phyloP scores from a whole-genome alignment of 116 monocot species.

The Dioscorea cayenensis region DNA sequence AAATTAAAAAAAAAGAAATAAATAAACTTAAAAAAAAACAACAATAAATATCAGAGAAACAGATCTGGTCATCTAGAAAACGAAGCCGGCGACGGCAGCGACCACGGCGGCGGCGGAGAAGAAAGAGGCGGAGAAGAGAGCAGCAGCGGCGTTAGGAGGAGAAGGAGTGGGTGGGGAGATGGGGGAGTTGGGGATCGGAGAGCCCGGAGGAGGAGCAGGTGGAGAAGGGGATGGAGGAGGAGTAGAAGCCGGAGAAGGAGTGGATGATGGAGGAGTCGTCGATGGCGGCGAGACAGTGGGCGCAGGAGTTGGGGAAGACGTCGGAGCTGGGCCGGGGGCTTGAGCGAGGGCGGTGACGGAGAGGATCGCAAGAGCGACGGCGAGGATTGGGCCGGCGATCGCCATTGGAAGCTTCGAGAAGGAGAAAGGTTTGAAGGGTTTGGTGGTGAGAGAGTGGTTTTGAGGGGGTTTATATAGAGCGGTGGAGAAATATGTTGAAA shows the following conservation, averaged over 20 bases:
- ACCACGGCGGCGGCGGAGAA: background rate
- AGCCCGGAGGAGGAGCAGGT: background rate
- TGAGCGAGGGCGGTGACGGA: background rate
- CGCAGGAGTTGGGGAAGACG: background rate
- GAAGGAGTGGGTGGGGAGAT: background rate
- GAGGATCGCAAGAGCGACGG: background rate
- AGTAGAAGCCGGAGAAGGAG: background rate
- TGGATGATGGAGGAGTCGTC: background rate
- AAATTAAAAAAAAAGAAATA: no score
- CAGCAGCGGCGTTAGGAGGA: background rate
- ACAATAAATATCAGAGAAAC: background rate
- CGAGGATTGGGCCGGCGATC: background rate
- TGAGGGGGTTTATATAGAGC: background rate
- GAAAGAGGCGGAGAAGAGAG: background rate
- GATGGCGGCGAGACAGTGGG: background rate
- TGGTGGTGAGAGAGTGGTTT: background rate
- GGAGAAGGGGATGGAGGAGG: background rate
- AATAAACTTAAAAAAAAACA: background rate
- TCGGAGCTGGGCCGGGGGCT: background rate
- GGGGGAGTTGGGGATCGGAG: background rate
- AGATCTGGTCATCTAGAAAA: background rate
- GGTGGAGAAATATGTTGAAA: background rate
- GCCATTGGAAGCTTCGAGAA: background rate
- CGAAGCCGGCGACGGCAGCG: background rate
- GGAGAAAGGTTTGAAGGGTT: background rate